Conservation (phyloP, 2,329 filamentous ascomycete species). For the Rutstroemia sydowiana region DNA sequence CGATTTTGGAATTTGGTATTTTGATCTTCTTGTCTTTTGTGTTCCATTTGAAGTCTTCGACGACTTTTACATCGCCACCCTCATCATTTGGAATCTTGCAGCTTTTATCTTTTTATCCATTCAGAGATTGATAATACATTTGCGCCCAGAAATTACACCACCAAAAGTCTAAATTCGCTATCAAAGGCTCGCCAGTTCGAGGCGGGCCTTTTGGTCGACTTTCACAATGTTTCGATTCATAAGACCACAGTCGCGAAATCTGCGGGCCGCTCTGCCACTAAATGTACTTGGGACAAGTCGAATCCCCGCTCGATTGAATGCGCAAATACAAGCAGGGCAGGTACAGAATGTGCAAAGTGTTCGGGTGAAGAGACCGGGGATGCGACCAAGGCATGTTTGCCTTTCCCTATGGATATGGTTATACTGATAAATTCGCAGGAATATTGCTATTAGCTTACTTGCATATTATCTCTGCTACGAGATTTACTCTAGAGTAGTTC, state of each 20-base stretch:
- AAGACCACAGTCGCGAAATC: constrained; percentile 12
- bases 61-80: no score
- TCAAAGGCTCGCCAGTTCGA: constrained; percentile 21
- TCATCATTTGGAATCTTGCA: no score
- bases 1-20: constrained; percentile 1
- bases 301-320: constrained; percentile 21
- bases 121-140: no score
- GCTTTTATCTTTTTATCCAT: no score
- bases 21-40: neutral
- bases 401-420: neutral
- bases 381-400: constrained; percentile 15
- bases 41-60: no score
- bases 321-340: constrained; percentile 17
- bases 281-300: constrained; percentile 20
- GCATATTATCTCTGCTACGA: constrained; percentile 34
- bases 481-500: constrained; percentile 39
- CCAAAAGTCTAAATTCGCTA: neutral
- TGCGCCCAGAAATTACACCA: no score
- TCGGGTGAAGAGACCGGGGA: constrained; percentile 16
- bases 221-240: constrained; percentile 24
- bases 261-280: neutral
- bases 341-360: constrained; percentile 21
- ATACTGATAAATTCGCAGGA: constrained; percentile 12
- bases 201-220: constrained; percentile 23
- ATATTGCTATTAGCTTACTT: constrained; percentile 29